Percentiles rank a stretch among this genome's conserved stretches.
Evolutionary conservation across 176 grass and related monocot species (phyloP).

Genomic region (Themeda triandra): DNA sequence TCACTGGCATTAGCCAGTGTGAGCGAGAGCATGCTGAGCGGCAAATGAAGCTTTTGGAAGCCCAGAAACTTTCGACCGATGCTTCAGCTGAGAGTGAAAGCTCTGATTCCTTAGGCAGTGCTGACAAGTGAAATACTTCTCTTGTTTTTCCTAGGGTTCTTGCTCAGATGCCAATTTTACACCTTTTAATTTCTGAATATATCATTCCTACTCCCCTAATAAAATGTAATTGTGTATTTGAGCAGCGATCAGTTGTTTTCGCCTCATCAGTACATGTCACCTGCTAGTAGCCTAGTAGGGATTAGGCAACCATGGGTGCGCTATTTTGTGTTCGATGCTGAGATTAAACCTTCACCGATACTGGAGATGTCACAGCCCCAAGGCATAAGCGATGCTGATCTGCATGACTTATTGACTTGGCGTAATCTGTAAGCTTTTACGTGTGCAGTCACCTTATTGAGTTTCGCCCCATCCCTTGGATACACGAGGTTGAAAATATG

Average conservation of each 20-base stretch:
- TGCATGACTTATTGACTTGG: background rate
- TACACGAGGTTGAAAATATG: background rate
- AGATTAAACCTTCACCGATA: background rate
- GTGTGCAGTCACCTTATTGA: background rate
- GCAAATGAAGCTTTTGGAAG: slow-evolving; percentile 87
- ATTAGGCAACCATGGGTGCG: background rate
- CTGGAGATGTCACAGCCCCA: background rate
- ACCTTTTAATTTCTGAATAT: background rate
- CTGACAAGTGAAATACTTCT: slow-evolving; percentile 10
- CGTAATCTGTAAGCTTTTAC: background rate
- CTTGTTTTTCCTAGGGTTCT: background rate
- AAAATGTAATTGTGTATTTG: slow-evolving; percentile 24
- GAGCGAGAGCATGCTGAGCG: slow-evolving; percentile 82
- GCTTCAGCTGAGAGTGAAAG: slow-evolving; percentile 31
- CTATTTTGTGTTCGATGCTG: background rate
- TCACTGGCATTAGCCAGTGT: slow-evolving; percentile 90
- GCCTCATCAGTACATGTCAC: background rate
- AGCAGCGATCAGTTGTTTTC: background rate
- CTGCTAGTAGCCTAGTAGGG: background rate
- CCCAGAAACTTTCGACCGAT: slow-evolving; percentile 38
- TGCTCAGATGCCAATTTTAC: background rate
- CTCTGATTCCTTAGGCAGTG: background rate
- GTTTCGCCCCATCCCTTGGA: background rate
- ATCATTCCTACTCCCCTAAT: slow-evolving; percentile 4
- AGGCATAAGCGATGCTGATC: background rate